Evolutionary conservation across 768 basidiomycete genomes (phyloP), one percentile per base, ranked within the genome.

Genomic region (Phanerodontia chrysosporium): DNA sequence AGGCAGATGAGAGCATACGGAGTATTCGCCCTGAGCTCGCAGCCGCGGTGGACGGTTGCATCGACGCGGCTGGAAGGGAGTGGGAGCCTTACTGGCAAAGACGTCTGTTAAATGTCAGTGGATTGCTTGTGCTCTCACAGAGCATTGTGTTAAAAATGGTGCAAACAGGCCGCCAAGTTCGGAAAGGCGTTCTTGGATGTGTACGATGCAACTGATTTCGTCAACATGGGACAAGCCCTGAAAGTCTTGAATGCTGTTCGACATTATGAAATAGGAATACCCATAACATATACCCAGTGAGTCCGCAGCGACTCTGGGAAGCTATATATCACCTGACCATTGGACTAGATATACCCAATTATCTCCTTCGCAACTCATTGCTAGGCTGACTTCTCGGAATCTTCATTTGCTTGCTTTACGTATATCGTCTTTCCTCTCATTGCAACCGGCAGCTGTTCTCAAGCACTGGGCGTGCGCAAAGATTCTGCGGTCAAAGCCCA

Each of bases 381-480:
- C 83, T 18, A 86, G 95, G 5, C 78, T 99, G 22, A 90, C 92
- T 7, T 81, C 92, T 0, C 86, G 95, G 14, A 92, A 92, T 62
- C 78, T 94, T 60, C 95, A 99, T 68, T 83, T 98, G 1, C 86
- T 98, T 46, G 94, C 96, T 8, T 83, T 98, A 18, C 86, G 95
- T 25, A 87, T 98, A 62, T 95, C 95, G 2, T 80, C 84, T 0
- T 94, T 86, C 73, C 81, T 98, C 29, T 81, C 83, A 16, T 78
- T 98, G 46, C 89, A 90, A 53, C 89, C 94, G 0, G 90, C 95
- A 62, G 81, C 84, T 0, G 94, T 98, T 0, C 76, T 99, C 44
- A 91, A 87, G 62, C 96, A 98, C 68, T 99, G 97, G 97, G 97
- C 97, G 0, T 87, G 86, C 59, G 89, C 92, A 1, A 96, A 97